Evolutionary conservation across 1,139 yeast species (phyloP).

Genomic region (Yamadazyma pseudoaaseri): DNA sequence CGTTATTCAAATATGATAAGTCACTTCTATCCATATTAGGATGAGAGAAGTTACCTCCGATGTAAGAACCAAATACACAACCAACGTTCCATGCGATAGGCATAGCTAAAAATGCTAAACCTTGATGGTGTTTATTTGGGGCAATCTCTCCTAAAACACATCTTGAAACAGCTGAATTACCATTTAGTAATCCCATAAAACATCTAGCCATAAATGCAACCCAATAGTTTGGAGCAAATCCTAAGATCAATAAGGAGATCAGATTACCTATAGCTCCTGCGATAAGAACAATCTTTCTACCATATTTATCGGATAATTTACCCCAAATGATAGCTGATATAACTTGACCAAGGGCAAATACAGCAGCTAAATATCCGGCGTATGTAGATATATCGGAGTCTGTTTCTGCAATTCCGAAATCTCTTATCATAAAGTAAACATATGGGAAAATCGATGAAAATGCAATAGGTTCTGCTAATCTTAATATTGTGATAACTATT

Average conservation of each 20-base stretch:
- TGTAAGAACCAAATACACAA: slow-evolving; percentile 43
- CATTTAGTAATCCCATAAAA: slow-evolving; percentile 55
- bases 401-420: slow-evolving; percentile 49
- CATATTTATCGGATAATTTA: slow-evolving; percentile 48
- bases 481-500: slow-evolving; percentile 37
- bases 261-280: slow-evolving; percentile 52
- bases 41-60: slow-evolving; percentile 48
- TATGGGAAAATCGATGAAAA: slow-evolving; percentile 64
- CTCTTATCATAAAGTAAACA: slow-evolving; percentile 59
- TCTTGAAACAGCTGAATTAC: slow-evolving; percentile 58
- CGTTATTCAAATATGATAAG: background rate
- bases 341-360: slow-evolving; percentile 54
- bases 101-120: slow-evolving; percentile 55
- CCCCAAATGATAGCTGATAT: slow-evolving; percentile 61
- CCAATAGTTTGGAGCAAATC: slow-evolving; percentile 47
- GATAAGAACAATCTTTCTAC: slow-evolving; percentile 53
- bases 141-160: slow-evolving; percentile 62
- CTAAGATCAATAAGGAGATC: slow-evolving; percentile 48
- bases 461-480: slow-evolving; percentile 61
- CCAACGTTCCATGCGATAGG: slow-evolving; percentile 61
- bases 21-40: slow-evolving; percentile 12
- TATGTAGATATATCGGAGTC: slow-evolving; percentile 53
- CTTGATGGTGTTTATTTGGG: slow-evolving; percentile 51
- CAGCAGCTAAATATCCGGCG: slow-evolving; percentile 57
- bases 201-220: slow-evolving; percentile 52